phyloP scores from a whole-genome alignment of 129 eudicot species.

The Tagetes patula region DNA sequence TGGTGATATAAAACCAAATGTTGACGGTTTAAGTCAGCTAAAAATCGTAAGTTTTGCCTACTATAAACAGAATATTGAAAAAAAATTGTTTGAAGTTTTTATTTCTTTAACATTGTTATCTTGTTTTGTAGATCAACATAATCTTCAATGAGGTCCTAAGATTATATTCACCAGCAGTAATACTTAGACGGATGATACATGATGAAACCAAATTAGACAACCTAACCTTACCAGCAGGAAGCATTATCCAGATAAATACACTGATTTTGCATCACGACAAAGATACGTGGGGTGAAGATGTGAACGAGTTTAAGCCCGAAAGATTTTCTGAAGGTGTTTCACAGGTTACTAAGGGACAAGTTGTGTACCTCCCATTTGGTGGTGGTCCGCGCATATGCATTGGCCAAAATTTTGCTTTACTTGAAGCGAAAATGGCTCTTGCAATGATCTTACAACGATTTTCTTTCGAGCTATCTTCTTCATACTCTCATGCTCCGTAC shows the following conservation, averaged over 20 bases:
- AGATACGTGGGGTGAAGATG: slow-evolving; percentile 31
- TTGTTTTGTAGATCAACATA: neutral
- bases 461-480: slow-evolving; percentile 25
- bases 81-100: neutral
- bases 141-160: slow-evolving; percentile 35
- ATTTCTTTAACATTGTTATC: neutral
- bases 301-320: slow-evolving; percentile 31
- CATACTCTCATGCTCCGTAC: slow-evolving; percentile 32
- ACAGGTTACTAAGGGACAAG: slow-evolving; percentile 21
- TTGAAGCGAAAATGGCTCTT: slow-evolving; percentile 30
- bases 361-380: slow-evolving; percentile 24
- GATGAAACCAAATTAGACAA: slow-evolving; percentile 32
- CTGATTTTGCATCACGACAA: slow-evolving; percentile 26
- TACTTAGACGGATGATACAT: neutral
- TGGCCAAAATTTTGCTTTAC: slow-evolving; percentile 21
- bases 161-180: slow-evolving; percentile 17
- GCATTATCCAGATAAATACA: slow-evolving; percentile 4
- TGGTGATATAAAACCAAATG: slow-evolving; percentile 24
- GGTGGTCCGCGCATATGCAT: slow-evolving; percentile 37
- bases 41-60: slow-evolving; percentile 28
- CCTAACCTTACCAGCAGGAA: slow-evolving; percentile 27
- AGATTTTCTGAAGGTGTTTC: slow-evolving; percentile 31
- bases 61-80: slow-evolving; percentile 9
- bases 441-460: slow-evolving; percentile 25
- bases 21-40: slow-evolving; percentile 31